Percentiles rank a stretch among this genome's conserved stretches.
phyloP scores from a whole-genome alignment of 441 rosid species.

The Erysimum pusillum region DNA sequence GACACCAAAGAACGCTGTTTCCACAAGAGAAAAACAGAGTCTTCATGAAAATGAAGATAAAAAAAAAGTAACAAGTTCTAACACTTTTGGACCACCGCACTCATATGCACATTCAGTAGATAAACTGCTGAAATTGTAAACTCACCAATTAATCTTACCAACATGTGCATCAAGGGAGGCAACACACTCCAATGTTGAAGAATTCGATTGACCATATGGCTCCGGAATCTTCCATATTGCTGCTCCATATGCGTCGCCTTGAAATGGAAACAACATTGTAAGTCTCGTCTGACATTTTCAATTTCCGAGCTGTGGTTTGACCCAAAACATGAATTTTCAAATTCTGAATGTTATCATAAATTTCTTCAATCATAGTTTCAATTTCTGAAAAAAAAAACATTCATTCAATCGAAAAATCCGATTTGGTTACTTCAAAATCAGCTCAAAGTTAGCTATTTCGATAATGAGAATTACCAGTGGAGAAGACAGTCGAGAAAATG shows the following conservation, averaged over 20 bases:
- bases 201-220: slow-evolving; percentile 83
- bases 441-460: not conserved
- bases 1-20: slow-evolving; percentile 86
- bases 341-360: too few relatives aligned
- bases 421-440: not conserved
- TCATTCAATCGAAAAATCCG: not conserved
- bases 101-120: not conserved
- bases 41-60: not conserved
- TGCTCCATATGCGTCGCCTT: slow-evolving; percentile 88
- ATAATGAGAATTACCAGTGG: slow-evolving; percentile 59
- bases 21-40: slow-evolving; percentile 18
- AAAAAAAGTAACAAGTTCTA: slow-evolving; percentile 3
- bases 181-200: slow-evolving; percentile 78
- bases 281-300: slow-evolving; percentile 11
- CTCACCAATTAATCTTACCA: slow-evolving; percentile 87
- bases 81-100: not conserved
- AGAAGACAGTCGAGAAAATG: slow-evolving; percentile 87
- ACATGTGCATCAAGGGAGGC: slow-evolving; percentile 85
- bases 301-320: not conserved
- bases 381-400: not conserved
- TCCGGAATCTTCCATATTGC: slow-evolving; percentile 97
- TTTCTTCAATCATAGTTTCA: slow-evolving; percentile 5
- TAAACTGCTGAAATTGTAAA: slow-evolving; percentile 1
- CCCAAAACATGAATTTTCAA: slow-evolving; percentile 6
- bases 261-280: slow-evolving; percentile 36